Evolutionary conservation across 768 basidiomycete species (phyloP), one percentile per base, ranked within the genome.

Genomic region (Suillus luteus): DNA sequence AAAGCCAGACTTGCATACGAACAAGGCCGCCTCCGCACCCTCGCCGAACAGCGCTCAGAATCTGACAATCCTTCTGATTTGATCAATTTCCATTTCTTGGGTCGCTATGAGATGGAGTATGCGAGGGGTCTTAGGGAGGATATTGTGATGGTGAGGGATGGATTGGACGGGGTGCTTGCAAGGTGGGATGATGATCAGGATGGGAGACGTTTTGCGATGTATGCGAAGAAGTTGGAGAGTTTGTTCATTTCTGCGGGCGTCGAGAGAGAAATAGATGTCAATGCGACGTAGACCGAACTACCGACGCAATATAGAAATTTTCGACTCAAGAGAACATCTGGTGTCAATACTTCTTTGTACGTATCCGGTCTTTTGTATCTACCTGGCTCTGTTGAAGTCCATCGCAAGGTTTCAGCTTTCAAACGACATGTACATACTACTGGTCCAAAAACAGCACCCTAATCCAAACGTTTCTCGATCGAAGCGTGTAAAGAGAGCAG

Each of bases 1-100:
- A 72, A 74, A 37, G 76, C 64, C 0, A 71, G 78, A 3, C 73
- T 83, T 10, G 69, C 22, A 5, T 82, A 77, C 46, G 83, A 84
- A 67, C 68, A 57, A 4, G 71, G 73, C 19, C 72, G 81, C 5
- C 69, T 84, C 24, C 59, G 66, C 0, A 58, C 58, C 0, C 68
- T 79, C 11, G 67, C 67, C 38, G 46, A n/a, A 12, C 64, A 66
- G 19, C 66, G 71, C 0, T 63, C 72, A 8, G 37, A 62, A 33
- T 71, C 67, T 1, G 66, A 73, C 8, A 71, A 68, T 52, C 75
- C 71, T 19, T 74, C 73, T 2, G 27, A 71, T 54, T 66, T 75
- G 12, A 46, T 71, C 35, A 72, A 66, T 2, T 73, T 73, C 46
- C 75, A 75, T 27, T 69, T 71, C 49, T 67, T 75, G 0, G 62